Conservation (phyloP, 192 early-diverging fungal genomes). For the Podila verticillata region DNA sequence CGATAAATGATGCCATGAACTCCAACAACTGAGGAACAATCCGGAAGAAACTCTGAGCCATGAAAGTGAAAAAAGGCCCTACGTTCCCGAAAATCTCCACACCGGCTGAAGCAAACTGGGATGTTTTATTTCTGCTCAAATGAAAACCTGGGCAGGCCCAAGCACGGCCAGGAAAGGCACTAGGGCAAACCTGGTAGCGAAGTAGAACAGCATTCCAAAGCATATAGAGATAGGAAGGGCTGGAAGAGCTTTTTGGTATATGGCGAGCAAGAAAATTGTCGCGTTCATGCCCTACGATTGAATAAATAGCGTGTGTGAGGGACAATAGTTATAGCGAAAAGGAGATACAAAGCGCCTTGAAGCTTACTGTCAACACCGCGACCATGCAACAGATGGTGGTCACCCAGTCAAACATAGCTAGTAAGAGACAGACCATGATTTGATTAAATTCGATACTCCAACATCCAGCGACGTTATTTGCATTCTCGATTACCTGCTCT, state of each 20-base stretch:
- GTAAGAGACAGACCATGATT: not conserved
- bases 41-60: no score
- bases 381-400: conserved; percentile 81
- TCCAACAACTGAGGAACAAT: no score
- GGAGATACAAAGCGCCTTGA: not conserved
- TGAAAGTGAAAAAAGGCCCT: no score
- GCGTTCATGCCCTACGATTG: conserved; percentile 71
- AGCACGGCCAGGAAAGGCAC: conserved; percentile 56
- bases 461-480: not conserved
- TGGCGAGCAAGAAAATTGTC: conserved; percentile 88
- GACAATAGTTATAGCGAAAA: not conserved
- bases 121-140: conserved; percentile 13
- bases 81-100: no score
- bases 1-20: no score
- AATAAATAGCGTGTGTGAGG: not conserved
- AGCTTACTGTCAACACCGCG: conserved; percentile 74
- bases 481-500: conserved; percentile 66
- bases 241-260: conserved; percentile 84
- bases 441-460: not conserved
- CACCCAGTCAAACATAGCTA: conserved; percentile 83
- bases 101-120: no score
- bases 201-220: conserved; percentile 87
- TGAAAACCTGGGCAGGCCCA: conserved; percentile 30
- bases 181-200: conserved; percentile 61
- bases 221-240: conserved; percentile 89